Evolutionary conservation across 1,139 yeast genomes (phyloP).

Genomic region (Suhomyces wounanorum): DNA sequence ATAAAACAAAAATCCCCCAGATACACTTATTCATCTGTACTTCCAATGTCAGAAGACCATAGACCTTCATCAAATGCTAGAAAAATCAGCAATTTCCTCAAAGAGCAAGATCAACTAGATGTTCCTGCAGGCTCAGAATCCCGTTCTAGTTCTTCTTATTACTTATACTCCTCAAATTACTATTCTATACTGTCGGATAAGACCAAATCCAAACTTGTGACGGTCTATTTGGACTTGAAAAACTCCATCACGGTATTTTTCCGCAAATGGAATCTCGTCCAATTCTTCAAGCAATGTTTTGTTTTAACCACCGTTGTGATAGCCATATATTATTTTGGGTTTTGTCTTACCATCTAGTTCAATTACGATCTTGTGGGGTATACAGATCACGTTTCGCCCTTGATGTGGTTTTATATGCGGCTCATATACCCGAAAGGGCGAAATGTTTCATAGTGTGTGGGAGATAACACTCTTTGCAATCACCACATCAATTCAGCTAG

Average conservation of each 20-base stretch:
- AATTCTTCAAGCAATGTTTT: slow-evolving; percentile 15
- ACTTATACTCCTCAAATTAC: slow-evolving; percentile 16
- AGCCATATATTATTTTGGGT: slow-evolving; percentile 14
- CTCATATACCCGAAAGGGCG: background rate
- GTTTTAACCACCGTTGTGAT: slow-evolving; percentile 12
- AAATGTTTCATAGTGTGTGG: background rate
- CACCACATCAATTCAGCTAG: background rate
- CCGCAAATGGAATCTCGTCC: slow-evolving; percentile 19
- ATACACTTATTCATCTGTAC: slow-evolving; percentile 19
- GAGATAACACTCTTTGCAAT: background rate
- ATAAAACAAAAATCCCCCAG: slow-evolving; percentile 28
- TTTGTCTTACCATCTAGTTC: slow-evolving; percentile 10
- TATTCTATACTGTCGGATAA: slow-evolving; percentile 1
- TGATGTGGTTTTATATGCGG: background rate
- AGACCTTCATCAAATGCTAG: slow-evolving; percentile 15
- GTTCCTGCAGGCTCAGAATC: slow-evolving; percentile 7
- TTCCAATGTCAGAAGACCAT: slow-evolving; percentile 17
- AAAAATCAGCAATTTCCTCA: slow-evolving; percentile 21
- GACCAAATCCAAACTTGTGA: background rate
- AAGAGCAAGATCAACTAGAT: slow-evolving; percentile 20
- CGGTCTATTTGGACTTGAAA: background rate
- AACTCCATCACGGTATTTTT: slow-evolving; percentile 2
- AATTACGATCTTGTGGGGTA: background rate
- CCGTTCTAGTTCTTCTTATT: slow-evolving; percentile 10
- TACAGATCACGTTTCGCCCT: background rate